Evolutionary conservation across 768 basidiomycete species (phyloP).

Genomic region (Xerocomus brunneocitrinus): DNA sequence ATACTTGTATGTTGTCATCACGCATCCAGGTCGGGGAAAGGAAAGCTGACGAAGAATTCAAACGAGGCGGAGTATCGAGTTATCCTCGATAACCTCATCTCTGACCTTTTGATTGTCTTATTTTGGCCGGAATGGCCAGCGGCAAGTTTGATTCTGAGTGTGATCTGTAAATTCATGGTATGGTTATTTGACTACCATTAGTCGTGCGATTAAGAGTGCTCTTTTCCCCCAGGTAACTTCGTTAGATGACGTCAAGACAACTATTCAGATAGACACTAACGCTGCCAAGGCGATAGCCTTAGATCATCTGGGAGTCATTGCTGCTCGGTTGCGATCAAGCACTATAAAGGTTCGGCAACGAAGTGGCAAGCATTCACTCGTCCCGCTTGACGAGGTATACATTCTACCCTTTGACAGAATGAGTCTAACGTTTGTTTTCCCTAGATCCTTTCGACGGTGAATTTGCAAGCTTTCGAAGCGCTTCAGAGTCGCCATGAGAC

Average conservation of each 20-base stretch:
- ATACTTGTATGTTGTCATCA: background rate
- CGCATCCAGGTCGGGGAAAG: slow-evolving; percentile 66
- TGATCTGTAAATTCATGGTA: slow-evolving; percentile 86
- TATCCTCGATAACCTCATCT: slow-evolving; percentile 88
- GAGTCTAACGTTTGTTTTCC: background rate
- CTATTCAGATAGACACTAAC: slow-evolving; percentile 63
- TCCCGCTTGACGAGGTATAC: slow-evolving; percentile 69
- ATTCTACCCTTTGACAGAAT: background rate
- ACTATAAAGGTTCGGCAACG: slow-evolving; percentile 35
- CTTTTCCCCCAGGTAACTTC: slow-evolving; percentile 57
- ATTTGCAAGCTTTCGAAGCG: slow-evolving; percentile 49
- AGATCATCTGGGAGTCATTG: slow-evolving; percentile 93
- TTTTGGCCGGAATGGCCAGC: slow-evolving; percentile 99
- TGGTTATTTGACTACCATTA: slow-evolving; percentile 9
- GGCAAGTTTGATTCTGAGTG: slow-evolving; percentile 72
- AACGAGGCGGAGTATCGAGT: slow-evolving; percentile 92
- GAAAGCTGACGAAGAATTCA: slow-evolving; percentile 82
- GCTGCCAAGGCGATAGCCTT: slow-evolving; percentile 86
- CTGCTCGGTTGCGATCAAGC: slow-evolving; percentile 68
- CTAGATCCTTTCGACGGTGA: slow-evolving; percentile 51
- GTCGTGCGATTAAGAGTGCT: background rate
- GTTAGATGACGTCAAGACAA: slow-evolving; percentile 76
- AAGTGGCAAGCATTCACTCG: slow-evolving; percentile 38
- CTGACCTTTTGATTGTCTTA: slow-evolving; percentile 81
- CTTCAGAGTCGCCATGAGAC: slow-evolving; percentile 61